Conservation (phyloP, 2,329 filamentous ascomycete genomes). For the Diaporthe sp. region DNA sequence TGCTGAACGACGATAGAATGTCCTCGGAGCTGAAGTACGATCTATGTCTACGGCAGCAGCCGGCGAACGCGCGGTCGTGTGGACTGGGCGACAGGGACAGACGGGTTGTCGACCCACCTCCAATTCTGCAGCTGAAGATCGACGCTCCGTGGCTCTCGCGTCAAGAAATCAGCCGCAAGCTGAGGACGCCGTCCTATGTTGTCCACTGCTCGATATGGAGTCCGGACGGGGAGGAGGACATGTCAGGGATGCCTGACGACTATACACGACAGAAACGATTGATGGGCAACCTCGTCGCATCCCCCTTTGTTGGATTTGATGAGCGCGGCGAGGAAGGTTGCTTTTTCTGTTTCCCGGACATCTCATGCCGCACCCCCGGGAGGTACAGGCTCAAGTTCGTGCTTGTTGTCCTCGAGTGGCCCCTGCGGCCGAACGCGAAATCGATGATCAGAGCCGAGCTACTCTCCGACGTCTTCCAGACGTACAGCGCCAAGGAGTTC, state of each 20-base stretch:
- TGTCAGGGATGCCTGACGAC: constrained; percentile 79
- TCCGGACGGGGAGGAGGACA: constrained; percentile 75
- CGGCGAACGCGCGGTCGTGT: constrained; percentile 82
- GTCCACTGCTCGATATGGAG: constrained; percentile 85
- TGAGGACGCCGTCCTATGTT: constrained; percentile 76
- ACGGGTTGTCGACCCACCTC: constrained; percentile 85
- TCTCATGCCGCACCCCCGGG: constrained; percentile 84
- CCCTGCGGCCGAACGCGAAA: constrained; percentile 56
- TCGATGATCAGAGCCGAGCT: constrained; percentile 66
- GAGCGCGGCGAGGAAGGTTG: constrained; percentile 81
- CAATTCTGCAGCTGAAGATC: constrained; percentile 82
- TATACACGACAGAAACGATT: constrained; percentile 80
- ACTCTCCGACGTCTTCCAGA: constrained; percentile 78
- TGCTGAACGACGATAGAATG: constrained; percentile 37
- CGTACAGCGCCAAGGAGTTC: constrained; percentile 89
- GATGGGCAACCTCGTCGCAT: constrained; percentile 85
- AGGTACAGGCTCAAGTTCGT: constrained; percentile 82
- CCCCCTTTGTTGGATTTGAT: constrained; percentile 82
- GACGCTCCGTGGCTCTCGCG: constrained; percentile 68
- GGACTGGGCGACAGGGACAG: constrained; percentile 88
- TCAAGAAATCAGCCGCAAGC: constrained; percentile 64
- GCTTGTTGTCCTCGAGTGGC: constrained; percentile 76
- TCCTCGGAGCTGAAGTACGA: constrained; percentile 51
- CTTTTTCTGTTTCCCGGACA: constrained; percentile 89
- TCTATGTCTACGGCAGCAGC: constrained; percentile 81